phyloP scores from a whole-genome alignment of 2,329 filamentous ascomycete genomes.

The Mollisiaceae sp. region DNA sequence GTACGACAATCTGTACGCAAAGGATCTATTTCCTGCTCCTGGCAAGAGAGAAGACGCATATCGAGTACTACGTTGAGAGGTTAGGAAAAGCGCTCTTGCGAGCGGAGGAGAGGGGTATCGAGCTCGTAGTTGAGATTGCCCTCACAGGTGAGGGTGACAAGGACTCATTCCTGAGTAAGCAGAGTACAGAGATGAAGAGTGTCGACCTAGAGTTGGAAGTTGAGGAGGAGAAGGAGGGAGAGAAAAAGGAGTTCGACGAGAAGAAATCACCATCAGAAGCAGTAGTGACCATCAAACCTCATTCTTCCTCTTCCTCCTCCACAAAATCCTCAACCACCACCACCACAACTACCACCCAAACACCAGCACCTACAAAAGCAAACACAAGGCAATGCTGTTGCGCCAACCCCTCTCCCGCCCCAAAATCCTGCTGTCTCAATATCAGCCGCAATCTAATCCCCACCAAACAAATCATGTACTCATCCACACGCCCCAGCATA shows the following conservation, averaged over 20 bases:
- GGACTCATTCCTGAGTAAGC: background rate
- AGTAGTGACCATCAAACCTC: conserved; percentile 14
- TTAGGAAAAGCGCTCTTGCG: conserved; percentile 52
- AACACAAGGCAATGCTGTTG: conserved; percentile 11
- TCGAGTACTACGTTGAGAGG: conserved; percentile 59
- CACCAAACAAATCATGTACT: conserved; percentile 28
- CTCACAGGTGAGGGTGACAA: conserved; percentile 47
- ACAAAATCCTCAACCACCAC: conserved; percentile 7
- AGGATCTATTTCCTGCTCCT: conserved; percentile 59
- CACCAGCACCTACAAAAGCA: background rate
- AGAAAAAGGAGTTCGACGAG: conserved; percentile 12
- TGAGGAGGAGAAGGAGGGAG: background rate
- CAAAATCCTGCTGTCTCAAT: conserved; percentile 12
- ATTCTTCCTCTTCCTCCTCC: conserved; percentile 19
- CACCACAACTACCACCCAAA: background rate
- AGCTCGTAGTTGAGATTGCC: conserved; percentile 58
- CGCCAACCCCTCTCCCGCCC: conserved; percentile 3
- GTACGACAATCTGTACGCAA: conserved; percentile 52
- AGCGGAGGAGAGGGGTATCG: conserved; percentile 52
- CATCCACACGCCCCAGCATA: conserved; percentile 53
- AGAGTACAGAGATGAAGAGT: background rate
- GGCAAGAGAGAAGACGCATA: conserved; percentile 57
- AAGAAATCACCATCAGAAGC: background rate
- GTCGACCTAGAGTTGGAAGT: too few species aligned
- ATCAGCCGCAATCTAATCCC: background rate